Base-by-base conservation (phyloP, 371 early-diverging fungal genomes). In the Rhizopus arrhizus region DNA sequence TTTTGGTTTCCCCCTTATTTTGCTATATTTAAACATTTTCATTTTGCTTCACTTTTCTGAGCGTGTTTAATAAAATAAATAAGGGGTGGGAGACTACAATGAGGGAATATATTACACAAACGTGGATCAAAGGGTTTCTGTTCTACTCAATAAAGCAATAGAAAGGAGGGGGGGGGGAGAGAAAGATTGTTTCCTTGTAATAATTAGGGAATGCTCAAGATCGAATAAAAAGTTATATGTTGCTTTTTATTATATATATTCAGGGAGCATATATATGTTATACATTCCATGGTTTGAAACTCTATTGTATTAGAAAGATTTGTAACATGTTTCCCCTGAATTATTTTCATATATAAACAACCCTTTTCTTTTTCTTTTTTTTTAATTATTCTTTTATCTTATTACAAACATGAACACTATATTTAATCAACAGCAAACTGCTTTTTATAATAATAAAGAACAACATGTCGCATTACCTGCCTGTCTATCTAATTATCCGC, bases 401-500 rank as follows among this genome's bases (percentile, higher is more conserved):
- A 58, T 49, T 16, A 28, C 49, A 40, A 46, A 32, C 11, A 43
- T 36, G 36, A 41, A 28, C 9, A 2, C 59, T 54, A 45, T 56
- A 59, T 15, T 42, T 33, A 50, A 56, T 43, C 42, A 56, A 45
- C 16, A 22, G 22, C 22, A 22, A 22, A 22, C 22, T 22, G 22
- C 53, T 40, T 33, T 52, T 61, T 32, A 61, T 34, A 16, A 53
- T 41, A 52, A 43, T 5, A 56, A 53, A 42, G 45, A 53, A 36
- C 41, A 57, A 29, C 38, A 13, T 12, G 10, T 16, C 11, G n/a
- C 46, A 11, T 29, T 56, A 10, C 22, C 50, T 28, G 40, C 47
- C 12, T 42, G 62, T 29, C 40, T 66, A 43, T 31, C 50, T 6
- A 61, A 71, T 33, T 74, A 80, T 50, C 7, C 60, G 12, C 65